These are phyloP conservation scores for Clitocybe nebularis DNA, from an alignment of 1,284 basidiomycete genomes.

Conservation along the genomic window DNA sequence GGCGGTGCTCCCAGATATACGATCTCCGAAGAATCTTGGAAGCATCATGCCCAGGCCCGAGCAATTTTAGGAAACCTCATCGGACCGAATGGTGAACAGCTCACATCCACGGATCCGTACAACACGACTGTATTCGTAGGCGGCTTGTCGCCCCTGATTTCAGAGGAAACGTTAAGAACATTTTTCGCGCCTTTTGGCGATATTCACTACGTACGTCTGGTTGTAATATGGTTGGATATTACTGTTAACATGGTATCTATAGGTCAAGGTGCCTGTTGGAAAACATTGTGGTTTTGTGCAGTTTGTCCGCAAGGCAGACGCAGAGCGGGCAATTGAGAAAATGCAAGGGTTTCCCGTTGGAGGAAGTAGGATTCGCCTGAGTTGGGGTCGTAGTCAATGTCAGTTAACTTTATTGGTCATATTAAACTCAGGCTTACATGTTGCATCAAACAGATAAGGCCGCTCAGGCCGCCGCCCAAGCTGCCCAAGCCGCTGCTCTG, in stretches of 20 bases:
- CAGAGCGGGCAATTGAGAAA: slow-evolving; percentile 88
- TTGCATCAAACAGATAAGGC: slow-evolving; percentile 61
- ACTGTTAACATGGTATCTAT: slow-evolving; percentile 11
- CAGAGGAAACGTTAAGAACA: slow-evolving; percentile 82
- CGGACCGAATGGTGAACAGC: slow-evolving; percentile 78
- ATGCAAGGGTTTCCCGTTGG: slow-evolving; percentile 96
- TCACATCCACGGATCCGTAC: slow-evolving; percentile 83
- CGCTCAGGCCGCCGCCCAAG: slow-evolving; percentile 81
- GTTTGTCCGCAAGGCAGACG: slow-evolving; percentile 88
- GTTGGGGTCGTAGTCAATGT: slow-evolving; percentile 94
- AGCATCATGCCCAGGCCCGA: slow-evolving; percentile 74
- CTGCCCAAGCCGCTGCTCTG: slow-evolving; percentile 68
- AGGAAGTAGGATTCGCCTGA: slow-evolving; percentile 84
- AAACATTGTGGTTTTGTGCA: slow-evolving; percentile 97
- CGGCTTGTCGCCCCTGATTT: slow-evolving; percentile 80
- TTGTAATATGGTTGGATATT: slow-evolving; percentile 6
- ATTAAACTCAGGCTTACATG: not conserved
- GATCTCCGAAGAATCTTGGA: slow-evolving; percentile 74
- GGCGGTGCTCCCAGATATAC: slow-evolving; percentile 45
- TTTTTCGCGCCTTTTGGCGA: slow-evolving; percentile 90
- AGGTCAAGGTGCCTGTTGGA: slow-evolving; percentile 94
- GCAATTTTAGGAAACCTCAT: slow-evolving; percentile 77
- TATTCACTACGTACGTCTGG: slow-evolving; percentile 75
- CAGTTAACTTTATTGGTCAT: slow-evolving; percentile 23
- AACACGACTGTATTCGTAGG: slow-evolving; percentile 94